Percentiles rank a stretch among this genome's conserved stretches.
Evolutionary conservation across 2,329 filamentous ascomycete species (phyloP).

Genomic region (Byssoonygena ceratinophila): DNA sequence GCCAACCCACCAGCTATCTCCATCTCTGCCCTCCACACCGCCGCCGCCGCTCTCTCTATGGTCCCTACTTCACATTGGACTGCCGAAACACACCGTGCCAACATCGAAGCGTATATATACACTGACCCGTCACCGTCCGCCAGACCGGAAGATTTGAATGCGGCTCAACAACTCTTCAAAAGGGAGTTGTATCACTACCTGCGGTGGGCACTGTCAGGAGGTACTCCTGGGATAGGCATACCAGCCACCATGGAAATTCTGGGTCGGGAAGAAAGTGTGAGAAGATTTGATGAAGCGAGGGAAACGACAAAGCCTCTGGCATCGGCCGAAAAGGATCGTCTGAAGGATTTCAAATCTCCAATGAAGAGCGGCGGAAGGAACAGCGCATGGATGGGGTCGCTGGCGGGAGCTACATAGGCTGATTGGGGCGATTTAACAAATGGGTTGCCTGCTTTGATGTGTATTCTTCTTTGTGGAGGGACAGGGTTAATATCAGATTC

Average conservation of each 20-base stretch:
- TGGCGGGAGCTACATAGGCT: conserved; percentile 11
- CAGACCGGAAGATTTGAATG: conserved; percentile 22
- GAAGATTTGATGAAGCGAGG: conserved; percentile 36
- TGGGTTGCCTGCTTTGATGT: too few species aligned
- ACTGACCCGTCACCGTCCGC: conserved; percentile 18
- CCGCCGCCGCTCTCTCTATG: conserved; percentile 35
- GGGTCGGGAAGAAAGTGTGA: conserved; percentile 43
- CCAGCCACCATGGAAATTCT: conserved; percentile 46
- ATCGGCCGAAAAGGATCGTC: conserved; percentile 18
- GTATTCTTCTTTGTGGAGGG: too few species aligned
- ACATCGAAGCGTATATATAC: conserved; percentile 28
- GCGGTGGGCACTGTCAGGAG: conserved; percentile 46
- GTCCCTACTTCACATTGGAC: conserved; percentile 35
- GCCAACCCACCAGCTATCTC: conserved; percentile 19
- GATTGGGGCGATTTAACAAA: too few species aligned
- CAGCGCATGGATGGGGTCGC: conserved; percentile 15
- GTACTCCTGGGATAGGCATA: conserved; percentile 44
- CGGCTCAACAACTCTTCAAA: conserved; percentile 30
- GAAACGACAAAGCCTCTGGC: conserved; percentile 22
- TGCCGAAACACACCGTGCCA: conserved; percentile 30
- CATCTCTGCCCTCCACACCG: conserved; percentile 35
- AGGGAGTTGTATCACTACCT: conserved; percentile 46
- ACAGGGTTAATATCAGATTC: too few species aligned
- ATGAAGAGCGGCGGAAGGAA: not conserved
- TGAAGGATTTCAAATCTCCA: not conserved